A percentile compares a stretch with the other conserved stretches of the same genome.
These are phyloP conservation scores for Barbatosphaeria neglecta DNA, from an alignment of 495 filamentous ascomycete species.

Conservation along the genomic window DNA sequence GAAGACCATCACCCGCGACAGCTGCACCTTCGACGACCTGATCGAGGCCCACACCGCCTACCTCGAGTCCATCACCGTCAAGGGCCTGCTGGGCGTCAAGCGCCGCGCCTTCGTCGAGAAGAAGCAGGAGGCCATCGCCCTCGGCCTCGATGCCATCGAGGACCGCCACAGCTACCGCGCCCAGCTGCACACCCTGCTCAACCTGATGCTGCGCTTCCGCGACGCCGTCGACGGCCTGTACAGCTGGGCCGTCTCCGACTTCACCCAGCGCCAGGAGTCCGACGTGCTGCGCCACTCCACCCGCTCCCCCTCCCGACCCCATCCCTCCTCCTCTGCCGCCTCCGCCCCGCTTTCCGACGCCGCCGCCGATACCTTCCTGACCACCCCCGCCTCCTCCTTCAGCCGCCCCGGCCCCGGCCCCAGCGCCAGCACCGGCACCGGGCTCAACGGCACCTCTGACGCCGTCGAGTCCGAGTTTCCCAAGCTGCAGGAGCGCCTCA, in stretches of 20 bases:
- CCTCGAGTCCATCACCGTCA: constrained; percentile 87
- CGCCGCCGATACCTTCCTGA: constrained; percentile 37
- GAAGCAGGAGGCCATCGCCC: constrained; percentile 15
- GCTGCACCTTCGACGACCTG: constrained; percentile 86
- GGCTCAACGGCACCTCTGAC: constrained; percentile 4
- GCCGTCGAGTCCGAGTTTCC: constrained; percentile 49
- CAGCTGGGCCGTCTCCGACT: constrained; percentile 85
- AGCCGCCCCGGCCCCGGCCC: neutral
- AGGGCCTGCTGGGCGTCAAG: constrained; percentile 76
- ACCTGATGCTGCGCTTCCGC: constrained; percentile 87
- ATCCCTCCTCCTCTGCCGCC: constrained; percentile 5
- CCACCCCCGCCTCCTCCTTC: constrained; percentile 9
- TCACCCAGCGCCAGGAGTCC: constrained; percentile 77
- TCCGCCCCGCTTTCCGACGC: constrained; percentile 42
- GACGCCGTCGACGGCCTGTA: constrained; percentile 92
- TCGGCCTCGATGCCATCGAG: constrained; percentile 26
- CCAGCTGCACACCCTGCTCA: constrained; percentile 84
- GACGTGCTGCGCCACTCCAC: constrained; percentile 56
- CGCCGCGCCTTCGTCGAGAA: constrained; percentile 29
- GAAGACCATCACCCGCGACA: constrained; percentile 63
- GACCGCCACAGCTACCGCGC: constrained; percentile 76
- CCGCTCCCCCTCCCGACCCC: constrained; percentile 25
- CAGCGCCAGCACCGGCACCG: constrained; percentile 21
- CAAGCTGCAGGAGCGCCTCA: constrained; percentile 59
- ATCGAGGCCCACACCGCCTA: constrained; percentile 86